Percentiles rank a stretch among this genome's conserved stretches.
Conservation (phyloP, 1,284 basidiomycete species). For the Mycena sp. region DNA sequence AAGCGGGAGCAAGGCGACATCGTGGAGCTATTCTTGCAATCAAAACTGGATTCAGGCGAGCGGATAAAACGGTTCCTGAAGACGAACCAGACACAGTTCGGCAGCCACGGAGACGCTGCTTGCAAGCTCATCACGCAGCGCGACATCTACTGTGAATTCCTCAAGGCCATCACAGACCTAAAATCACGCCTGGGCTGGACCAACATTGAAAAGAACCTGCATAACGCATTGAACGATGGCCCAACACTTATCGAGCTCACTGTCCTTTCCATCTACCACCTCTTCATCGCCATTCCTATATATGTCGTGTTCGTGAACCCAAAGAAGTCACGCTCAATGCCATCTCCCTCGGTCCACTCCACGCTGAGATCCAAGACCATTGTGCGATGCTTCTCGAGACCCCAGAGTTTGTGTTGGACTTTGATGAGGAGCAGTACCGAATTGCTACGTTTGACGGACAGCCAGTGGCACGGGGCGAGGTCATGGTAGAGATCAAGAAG, state of each 20-base stretch:
- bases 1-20: no score
- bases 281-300: conserved; percentile 42
- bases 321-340: conserved; percentile 31
- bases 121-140: conserved; percentile 11
- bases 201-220: no score
- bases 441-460: conserved; percentile 16
- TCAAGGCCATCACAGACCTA: conserved; percentile 26
- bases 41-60: no score
- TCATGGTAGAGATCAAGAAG: conserved; percentile 20
- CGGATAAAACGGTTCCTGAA: conserved; percentile 27
- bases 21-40: no score
- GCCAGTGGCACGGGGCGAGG: conserved; percentile 8
- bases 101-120: conserved; percentile 21
- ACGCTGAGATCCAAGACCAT: conserved; percentile 33
- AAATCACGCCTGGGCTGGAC: conserved; percentile 37
- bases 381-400: no score
- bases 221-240: conserved; percentile 39
- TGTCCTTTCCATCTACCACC: conserved; percentile 42
- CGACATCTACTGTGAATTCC: conserved; percentile 14
- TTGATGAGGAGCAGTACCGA: conserved; percentile 7
- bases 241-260: conserved; percentile 44
- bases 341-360: no score
- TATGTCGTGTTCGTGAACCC: conserved; percentile 34
- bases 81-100: conserved; percentile 21
- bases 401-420: conserved; percentile 33